Evolutionary conservation across 345 rosid species (phyloP).

Genomic region (Gossypium australe): DNA sequence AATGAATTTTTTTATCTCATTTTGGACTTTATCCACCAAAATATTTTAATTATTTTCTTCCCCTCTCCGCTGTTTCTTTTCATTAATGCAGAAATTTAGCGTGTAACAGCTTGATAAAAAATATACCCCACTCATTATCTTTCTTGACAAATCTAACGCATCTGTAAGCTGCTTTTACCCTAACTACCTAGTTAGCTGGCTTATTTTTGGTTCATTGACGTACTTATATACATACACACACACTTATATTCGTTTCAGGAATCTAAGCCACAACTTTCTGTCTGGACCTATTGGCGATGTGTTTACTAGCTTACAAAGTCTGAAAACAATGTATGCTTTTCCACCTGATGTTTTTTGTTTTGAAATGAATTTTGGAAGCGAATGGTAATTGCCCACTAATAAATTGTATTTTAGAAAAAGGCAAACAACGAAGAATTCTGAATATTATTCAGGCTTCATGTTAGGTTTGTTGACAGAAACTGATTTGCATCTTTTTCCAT

Average conservation of each 20-base stretch:
- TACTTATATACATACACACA: neutral
- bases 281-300: constrained; percentile 85
- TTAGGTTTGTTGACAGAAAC: neutral
- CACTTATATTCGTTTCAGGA: constrained; percentile 41
- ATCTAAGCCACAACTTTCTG: constrained; percentile 73
- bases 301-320: constrained; percentile 56
- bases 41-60: neutral
- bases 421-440: constrained; percentile 7
- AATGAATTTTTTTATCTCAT: neutral
- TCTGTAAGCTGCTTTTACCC: constrained; percentile 46
- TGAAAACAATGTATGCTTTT: constrained; percentile 65
- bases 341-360: neutral
- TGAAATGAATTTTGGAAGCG: neutral
- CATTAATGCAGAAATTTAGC: constrained; percentile 62
- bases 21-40: neutral
- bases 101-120: constrained; percentile 54
- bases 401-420: neutral
- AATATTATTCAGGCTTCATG: neutral
- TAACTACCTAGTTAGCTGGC: neutral
- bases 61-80: neutral
- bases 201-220: constrained; percentile 1
- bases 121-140: constrained; percentile 63
- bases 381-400: neutral
- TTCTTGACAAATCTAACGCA: constrained; percentile 48
- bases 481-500: neutral